phyloP scores from a whole-genome alignment of 2,329 filamentous ascomycete genomes.

The Fusarium sp. region DNA sequence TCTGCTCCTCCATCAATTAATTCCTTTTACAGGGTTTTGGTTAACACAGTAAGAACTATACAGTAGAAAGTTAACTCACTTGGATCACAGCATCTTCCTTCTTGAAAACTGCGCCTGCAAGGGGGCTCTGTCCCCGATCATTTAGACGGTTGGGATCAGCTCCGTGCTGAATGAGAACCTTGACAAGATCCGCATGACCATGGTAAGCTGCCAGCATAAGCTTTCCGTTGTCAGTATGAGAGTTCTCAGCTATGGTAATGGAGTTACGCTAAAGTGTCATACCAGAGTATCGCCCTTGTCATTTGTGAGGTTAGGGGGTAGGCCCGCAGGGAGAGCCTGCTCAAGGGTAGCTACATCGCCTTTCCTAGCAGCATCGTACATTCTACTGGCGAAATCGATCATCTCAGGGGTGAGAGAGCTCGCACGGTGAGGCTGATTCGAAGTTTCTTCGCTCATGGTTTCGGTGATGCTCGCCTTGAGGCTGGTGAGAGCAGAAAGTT shows the following conservation, averaged over 20 bases:
- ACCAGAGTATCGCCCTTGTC: constrained; percentile 78
- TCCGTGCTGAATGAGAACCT: constrained; percentile 68
- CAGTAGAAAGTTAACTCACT: constrained; percentile 46
- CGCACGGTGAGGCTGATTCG: constrained; percentile 20
- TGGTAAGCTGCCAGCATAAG: constrained; percentile 80
- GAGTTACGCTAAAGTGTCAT: constrained; percentile 32
- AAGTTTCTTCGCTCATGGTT: constrained; percentile 28
- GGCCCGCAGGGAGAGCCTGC: constrained; percentile 71
- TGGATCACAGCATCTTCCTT: constrained; percentile 72
- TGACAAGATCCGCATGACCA: constrained; percentile 70
- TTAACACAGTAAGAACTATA: neutral
- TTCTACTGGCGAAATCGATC: constrained; percentile 71
- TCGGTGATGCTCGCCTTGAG: neutral
- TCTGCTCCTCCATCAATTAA: constrained; percentile 65
- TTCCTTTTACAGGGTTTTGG: constrained; percentile 45
- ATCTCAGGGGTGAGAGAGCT: constrained; percentile 68
- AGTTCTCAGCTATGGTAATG: neutral
- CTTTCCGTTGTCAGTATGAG: constrained; percentile 48
- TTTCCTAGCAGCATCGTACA: constrained; percentile 73
- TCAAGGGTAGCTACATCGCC: constrained; percentile 69
- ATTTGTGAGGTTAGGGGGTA: constrained; percentile 77
- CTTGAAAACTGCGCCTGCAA: constrained; percentile 80
- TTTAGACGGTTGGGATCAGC: constrained; percentile 76
- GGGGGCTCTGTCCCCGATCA: constrained; percentile 73
- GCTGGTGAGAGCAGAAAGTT: neutral